Percentiles rank a stretch among this genome's conserved stretches.
Evolutionary conservation across 768 basidiomycete genomes (phyloP).

Genomic region (Xerocomellus amylosporus): DNA sequence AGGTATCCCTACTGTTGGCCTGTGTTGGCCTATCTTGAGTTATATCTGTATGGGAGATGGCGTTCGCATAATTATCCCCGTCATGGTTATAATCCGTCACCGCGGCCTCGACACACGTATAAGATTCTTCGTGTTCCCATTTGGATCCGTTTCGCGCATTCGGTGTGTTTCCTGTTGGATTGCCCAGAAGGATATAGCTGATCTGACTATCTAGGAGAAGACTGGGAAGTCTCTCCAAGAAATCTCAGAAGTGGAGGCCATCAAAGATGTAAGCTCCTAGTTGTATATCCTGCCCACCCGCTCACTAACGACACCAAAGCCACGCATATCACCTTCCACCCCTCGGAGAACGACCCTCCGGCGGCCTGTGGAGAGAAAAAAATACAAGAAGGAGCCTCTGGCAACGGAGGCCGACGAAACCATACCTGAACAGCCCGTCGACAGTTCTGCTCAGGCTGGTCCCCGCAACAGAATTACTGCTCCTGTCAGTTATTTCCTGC

Average conservation of each 20-base stretch:
- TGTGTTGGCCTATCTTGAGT: slow-evolving; percentile 14
- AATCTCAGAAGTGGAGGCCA: background rate
- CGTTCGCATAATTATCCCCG: rapidly evolving
- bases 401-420: background rate
- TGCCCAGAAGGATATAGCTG: background rate
- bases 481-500: background rate
- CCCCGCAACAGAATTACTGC: background rate
- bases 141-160: slow-evolving; percentile 7
- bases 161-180: slow-evolving; percentile 1
- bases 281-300: background rate
- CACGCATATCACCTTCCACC: no score
- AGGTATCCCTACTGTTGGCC: slow-evolving; percentile 17
- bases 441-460: background rate
- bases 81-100: no score
- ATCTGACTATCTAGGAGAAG: slow-evolving; percentile 9
- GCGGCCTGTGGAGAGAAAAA: background rate
- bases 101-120: background rate
- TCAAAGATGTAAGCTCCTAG: background rate
- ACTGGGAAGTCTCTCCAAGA: slow-evolving; percentile 5
- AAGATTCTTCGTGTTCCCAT: slow-evolving; percentile 4
- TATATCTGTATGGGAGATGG: slow-evolving; percentile 6
- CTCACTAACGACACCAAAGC: background rate
- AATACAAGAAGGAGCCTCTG: background rate
- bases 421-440: no score
- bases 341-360: background rate